These are phyloP conservation scores for Aristolochia fimbriata DNA, from an alignment of 164 flowering plant species.

Conservation along the genomic window DNA sequence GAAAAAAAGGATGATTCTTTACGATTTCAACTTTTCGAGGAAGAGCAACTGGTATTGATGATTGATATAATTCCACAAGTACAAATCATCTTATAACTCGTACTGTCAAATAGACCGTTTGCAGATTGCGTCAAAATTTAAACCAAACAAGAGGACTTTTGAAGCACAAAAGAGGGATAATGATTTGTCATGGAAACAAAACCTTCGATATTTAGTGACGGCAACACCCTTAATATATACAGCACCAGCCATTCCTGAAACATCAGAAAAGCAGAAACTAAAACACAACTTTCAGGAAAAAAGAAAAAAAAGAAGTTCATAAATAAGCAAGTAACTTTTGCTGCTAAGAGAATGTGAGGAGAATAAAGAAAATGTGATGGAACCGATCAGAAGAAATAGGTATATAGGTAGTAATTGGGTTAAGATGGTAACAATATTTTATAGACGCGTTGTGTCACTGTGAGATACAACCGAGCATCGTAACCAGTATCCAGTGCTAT, in stretches of 20 bases:
- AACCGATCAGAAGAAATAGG: not conserved
- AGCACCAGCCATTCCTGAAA: conserved; percentile 94
- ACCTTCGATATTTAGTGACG: conserved; percentile 80
- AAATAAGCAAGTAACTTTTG: not conserved
- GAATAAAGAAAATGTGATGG: not conserved
- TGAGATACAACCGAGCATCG: too few species aligned
- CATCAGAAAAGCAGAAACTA: conserved; percentile 5
- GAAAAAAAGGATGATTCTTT: too few species aligned
- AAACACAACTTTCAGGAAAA: not conserved
- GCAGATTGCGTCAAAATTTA: not conserved
- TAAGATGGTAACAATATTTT: not conserved
- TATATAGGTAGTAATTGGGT: not conserved
- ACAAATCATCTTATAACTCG: not conserved
- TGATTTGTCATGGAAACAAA: not conserved
- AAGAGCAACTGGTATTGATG: too few species aligned
- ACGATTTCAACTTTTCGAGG: too few species aligned
- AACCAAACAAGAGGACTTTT: not conserved
- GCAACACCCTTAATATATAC: conserved; percentile 86
- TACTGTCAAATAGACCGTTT: not conserved
- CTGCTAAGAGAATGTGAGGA: too few species aligned
- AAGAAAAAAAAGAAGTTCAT: not conserved
- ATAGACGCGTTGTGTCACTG: too few species aligned
- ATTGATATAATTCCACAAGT: too few species aligned
- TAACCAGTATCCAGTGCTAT: too few species aligned
- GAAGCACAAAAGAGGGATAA: not conserved